Evolutionary conservation across 352 stramenopile species (phyloP).

Genomic region (Albugo candida): DNA sequence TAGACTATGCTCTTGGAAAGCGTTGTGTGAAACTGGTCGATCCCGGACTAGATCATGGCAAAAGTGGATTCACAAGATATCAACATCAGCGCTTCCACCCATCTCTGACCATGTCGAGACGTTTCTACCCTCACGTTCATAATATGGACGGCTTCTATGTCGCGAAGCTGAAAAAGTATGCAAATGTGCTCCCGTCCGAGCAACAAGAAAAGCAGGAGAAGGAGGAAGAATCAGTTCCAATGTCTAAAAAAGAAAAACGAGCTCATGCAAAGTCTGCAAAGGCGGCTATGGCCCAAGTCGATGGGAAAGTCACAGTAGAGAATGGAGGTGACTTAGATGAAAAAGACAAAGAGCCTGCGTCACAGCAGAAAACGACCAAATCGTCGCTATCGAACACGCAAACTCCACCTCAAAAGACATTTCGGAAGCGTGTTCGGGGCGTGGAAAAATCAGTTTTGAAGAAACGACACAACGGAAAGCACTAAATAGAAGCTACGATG

Average conservation of each 20-base stretch:
- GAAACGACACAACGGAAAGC: no score
- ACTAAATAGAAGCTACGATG: no score
- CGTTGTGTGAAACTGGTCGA: slow-evolving; percentile 97
- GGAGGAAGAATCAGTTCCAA: slow-evolving; percentile 38
- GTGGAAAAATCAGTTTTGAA: no score
- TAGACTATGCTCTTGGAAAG: slow-evolving; percentile 97
- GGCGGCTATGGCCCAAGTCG: slow-evolving; percentile 48
- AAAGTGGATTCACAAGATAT: slow-evolving; percentile 83
- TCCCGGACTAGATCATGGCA: slow-evolving; percentile 90
- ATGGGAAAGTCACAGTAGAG: slow-evolving; percentile 38
- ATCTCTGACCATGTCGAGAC: slow-evolving; percentile 83
- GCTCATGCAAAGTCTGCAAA: slow-evolving; percentile 53
- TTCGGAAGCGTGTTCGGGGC: no score
- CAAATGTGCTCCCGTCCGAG: slow-evolving; percentile 73
- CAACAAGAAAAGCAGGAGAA: slow-evolving; percentile 36
- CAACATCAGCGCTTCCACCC: slow-evolving; percentile 97
- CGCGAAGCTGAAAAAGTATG: slow-evolving; percentile 98
- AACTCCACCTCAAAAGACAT: not conserved
- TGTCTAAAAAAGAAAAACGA: slow-evolving; percentile 72
- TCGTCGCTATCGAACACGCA: slow-evolving; percentile 8
- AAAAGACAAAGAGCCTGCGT: slow-evolving; percentile 10
- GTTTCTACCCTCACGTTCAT: slow-evolving; percentile 99
- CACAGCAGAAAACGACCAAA: slow-evolving; percentile 1
- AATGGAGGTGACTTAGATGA: slow-evolving; percentile 27
- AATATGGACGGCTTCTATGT: slow-evolving; percentile 99